Evolutionary conservation across 768 basidiomycete genomes (phyloP), one percentile per base, ranked within the genome.

Genomic region (Calocera viscosa): DNA sequence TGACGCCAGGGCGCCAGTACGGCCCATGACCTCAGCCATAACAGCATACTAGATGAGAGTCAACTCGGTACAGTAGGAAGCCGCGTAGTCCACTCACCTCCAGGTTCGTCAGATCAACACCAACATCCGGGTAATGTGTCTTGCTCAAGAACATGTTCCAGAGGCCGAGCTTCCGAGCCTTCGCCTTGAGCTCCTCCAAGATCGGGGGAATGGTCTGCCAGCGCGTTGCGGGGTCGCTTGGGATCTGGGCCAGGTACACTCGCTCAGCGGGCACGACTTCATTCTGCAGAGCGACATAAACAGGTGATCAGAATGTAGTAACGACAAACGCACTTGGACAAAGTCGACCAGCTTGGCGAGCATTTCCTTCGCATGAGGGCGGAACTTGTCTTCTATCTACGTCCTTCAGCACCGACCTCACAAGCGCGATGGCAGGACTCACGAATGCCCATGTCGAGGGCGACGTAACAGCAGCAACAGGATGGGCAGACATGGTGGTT

Each of bases 81-180:
- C 63, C 38, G 28, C 63, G 17, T 41, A 16, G 22, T 2, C 1
- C 11, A 49, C 81, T 49, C 69, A 93, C 93, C 82, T 99, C 96
- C 53, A 99, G 81, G 76, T 97, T 98, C 17, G 87, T 87, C 70
- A 98, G 80, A n/a, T 88, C 87, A 3, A 93, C 88, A 43, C 95
- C 95, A 72, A 85, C 82, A 70, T 89, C 81, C 8, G 93, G 94
- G 75, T 95, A 97, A 74, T 96, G 95, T 32, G 84, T 82, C 78
- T 93, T 92, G 83, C 90, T 93, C 69, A 98, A 81, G 81, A 97
- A 98, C 39, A 99, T 81, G 74, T 98, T 98, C 96, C 96, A 99
- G 40, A 99, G 81, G 1, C 96, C 96, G 30, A 86, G 83, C 73
- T 84, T 83, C 78, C 87, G 90, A 0, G 95, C 96, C 75, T 89